Evolutionary conservation across 495 filamentous ascomycete species (phyloP).

Genomic region (Parachaetomium inaequale): DNA sequence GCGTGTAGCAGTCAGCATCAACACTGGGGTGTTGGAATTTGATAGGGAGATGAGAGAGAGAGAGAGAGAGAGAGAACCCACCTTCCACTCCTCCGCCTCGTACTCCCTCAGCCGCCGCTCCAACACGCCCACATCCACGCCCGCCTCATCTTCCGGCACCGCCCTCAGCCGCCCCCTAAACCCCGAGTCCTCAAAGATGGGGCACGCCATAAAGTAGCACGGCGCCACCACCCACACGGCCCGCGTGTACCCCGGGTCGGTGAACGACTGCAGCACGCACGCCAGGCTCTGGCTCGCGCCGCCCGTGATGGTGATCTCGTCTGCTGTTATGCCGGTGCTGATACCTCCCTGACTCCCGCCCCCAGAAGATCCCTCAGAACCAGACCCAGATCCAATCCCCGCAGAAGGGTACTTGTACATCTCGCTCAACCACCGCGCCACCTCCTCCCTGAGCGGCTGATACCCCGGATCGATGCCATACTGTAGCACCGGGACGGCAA

Average conservation of each 20-base stretch:
- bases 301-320: conserved; percentile 74
- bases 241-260: conserved; percentile 71
- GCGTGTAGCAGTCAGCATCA: not conserved
- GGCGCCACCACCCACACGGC: conserved; percentile 77
- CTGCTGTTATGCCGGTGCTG: conserved; percentile 22
- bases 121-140: conserved; percentile 62
- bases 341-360: not conserved
- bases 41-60: not conserved
- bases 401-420: conserved; percentile 64
- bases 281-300: conserved; percentile 75
- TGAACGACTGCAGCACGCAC: conserved; percentile 66
- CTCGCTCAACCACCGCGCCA: conserved; percentile 64
- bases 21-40: not conserved
- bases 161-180: conserved; percentile 58
- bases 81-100: conserved; percentile 31
- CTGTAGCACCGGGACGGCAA: conserved; percentile 55
- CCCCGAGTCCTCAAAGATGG: conserved; percentile 76
- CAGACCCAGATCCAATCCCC: not conserved
- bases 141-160: conserved; percentile 70
- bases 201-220: conserved; percentile 72
- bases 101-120: conserved; percentile 40
- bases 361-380: not conserved
- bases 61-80: not conserved
- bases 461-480: conserved; percentile 82
- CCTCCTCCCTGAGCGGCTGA: conserved; percentile 54